These are phyloP conservation scores for Yarrowia divulgata DNA, from an alignment of 805 yeast genomes.

Conservation along the genomic window DNA sequence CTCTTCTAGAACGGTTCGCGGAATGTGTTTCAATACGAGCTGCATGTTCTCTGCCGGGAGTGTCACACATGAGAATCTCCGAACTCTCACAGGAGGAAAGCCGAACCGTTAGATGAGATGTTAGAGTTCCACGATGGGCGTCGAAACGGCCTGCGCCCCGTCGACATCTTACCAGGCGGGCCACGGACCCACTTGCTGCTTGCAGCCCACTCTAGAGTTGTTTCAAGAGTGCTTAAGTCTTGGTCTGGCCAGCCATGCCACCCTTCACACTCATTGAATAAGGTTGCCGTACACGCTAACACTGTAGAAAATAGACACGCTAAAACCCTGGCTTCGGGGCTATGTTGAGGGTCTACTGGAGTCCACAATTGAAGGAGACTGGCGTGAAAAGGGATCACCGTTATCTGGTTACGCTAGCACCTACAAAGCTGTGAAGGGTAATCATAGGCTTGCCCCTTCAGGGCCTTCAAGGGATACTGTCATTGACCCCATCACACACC, in stretches of 20 bases:
- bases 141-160: not conserved
- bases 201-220: not conserved
- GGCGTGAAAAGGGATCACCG: not conserved
- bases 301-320: constrained; percentile 26
- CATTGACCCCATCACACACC: no score
- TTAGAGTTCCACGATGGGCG: not conserved
- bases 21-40: constrained; percentile 25
- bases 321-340: constrained; percentile 17
- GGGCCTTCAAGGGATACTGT: no score
- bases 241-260: not conserved
- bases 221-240: not conserved
- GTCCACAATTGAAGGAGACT: not conserved
- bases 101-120: constrained; percentile 4
- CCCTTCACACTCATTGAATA: not conserved
- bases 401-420: no score
- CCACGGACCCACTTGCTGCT: no score
- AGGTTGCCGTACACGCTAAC: constrained; percentile 8
- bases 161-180: not conserved
- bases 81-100: constrained; percentile 12
- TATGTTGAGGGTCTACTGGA: not conserved
- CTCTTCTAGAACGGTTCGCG: constrained; percentile 2
- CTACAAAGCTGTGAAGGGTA: no score
- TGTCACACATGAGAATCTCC: constrained; percentile 13
- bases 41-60: constrained; percentile 10
- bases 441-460: no score